A percentile compares a stretch with the other conserved stretches of the same genome.
Conservation (phyloP, 371 early-diverging fungal species). For the Phascolomyces articulosus region DNA sequence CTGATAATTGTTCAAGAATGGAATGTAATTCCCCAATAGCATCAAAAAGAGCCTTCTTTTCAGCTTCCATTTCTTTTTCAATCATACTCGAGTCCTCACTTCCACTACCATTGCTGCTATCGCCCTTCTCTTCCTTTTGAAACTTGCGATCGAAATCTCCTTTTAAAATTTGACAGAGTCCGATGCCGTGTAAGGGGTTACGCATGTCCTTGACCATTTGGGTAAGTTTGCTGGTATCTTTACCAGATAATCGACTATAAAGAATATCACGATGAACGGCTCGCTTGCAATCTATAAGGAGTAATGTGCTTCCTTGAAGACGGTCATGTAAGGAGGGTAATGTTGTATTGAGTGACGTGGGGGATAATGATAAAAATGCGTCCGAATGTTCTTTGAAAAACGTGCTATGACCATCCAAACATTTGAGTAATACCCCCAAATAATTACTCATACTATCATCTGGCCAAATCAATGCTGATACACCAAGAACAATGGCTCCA, state of each 20-base stretch:
- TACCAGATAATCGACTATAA: constrained; percentile 29
- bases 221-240: constrained; percentile 35
- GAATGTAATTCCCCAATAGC: constrained; percentile 9
- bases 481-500: constrained; percentile 36
- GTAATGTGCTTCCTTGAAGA: constrained; percentile 31
- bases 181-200: constrained; percentile 35
- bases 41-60: background rate
- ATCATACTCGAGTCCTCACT: too few species aligned
- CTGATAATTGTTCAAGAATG: constrained; percentile 5
- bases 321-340: constrained; percentile 32
- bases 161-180: constrained; percentile 35
- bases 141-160: background rate
- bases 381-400: constrained; percentile 43
- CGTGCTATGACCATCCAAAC: constrained; percentile 26
- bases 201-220: constrained; percentile 32
- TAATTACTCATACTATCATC: constrained; percentile 47
- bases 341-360: constrained; percentile 1
- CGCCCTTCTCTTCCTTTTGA: background rate
- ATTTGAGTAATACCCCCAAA: constrained; percentile 22
- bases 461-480: constrained; percentile 47
- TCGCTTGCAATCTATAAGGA: constrained; percentile 50
- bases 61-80: background rate
- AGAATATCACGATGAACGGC: constrained; percentile 46
- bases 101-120: too few species aligned
- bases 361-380: constrained; percentile 25